Conservation (phyloP, 208 protist species). For the Wallacemonas sp. region DNA sequence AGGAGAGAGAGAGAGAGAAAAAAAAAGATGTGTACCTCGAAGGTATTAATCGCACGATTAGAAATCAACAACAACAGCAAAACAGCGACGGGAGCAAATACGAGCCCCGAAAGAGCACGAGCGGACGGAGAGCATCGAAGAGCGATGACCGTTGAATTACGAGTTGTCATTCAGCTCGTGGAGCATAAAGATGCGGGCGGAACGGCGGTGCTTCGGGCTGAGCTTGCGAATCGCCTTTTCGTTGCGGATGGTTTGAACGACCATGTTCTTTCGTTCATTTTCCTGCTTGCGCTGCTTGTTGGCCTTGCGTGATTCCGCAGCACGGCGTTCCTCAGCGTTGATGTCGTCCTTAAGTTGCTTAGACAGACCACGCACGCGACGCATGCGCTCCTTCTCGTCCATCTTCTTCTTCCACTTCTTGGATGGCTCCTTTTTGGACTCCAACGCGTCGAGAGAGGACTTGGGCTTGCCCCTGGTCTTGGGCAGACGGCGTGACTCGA, state of each 20-base stretch:
- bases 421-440: constrained; percentile 47
- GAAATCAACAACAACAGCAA: background rate
- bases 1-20: too few relatives aligned
- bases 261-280: constrained; percentile 92
- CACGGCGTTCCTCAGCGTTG: constrained; percentile 80
- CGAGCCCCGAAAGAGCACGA: too few relatives aligned
- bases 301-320: constrained; percentile 73
- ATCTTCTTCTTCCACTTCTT: constrained; percentile 85
- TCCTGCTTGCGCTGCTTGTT: constrained; percentile 78
- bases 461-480: constrained; percentile 63
- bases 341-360: constrained; percentile 81
- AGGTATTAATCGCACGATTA: constrained; percentile 8
- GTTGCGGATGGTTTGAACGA: constrained; percentile 91
- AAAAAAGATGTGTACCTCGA: background rate
- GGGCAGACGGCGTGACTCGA: constrained; percentile 68
- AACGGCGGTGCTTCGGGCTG: constrained; percentile 87
- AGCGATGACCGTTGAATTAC: background rate
- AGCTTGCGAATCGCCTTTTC: constrained; percentile 88
- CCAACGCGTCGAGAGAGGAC: constrained; percentile 36
- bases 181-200: constrained; percentile 88
- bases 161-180: constrained; percentile 70
- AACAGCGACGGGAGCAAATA: too few relatives aligned
- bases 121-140: background rate
- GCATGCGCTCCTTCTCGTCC: constrained; percentile 62
- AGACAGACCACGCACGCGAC: constrained; percentile 64